These are phyloP conservation scores for Amphichorda felina DNA, from an alignment of 2,329 filamentous ascomycete genomes.

Conservation along the genomic window DNA sequence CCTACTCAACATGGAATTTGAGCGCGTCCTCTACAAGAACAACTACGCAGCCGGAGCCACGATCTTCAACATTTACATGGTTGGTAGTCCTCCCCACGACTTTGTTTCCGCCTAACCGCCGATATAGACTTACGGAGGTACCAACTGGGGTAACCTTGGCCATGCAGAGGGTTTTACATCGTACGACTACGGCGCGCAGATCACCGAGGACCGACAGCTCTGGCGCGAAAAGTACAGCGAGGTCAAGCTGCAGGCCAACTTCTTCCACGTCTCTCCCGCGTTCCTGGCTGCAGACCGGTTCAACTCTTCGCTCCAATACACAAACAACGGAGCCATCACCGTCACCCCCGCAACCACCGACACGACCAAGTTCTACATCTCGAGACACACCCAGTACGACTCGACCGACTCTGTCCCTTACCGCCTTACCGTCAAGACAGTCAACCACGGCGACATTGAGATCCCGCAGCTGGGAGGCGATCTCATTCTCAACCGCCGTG, in stretches of 20 bases:
- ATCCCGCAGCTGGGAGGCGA: conserved; percentile 18
- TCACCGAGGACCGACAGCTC: conserved; percentile 4
- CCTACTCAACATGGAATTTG: conserved; percentile 55
- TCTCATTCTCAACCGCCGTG: conserved; percentile 3
- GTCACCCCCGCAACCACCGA: conserved; percentile 4
- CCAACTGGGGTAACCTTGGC: conserved; percentile 67
- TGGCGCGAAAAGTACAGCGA: conserved; percentile 17
- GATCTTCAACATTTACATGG: conserved; percentile 63
- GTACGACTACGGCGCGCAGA: conserved; percentile 6
- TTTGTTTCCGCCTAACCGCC: not conserved
- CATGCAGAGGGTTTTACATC: conserved; percentile 36
- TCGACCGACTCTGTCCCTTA: conserved; percentile 1
- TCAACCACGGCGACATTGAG: conserved; percentile 17
- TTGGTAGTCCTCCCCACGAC: conserved; percentile 14
- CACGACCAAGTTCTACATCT: conserved; percentile 5
- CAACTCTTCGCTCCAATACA: conserved; percentile 4
- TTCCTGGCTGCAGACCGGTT: conserved; percentile 3
- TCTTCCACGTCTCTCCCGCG: conserved; percentile 4
- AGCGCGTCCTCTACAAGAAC: conserved; percentile 66
- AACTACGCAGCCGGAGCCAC: conserved; percentile 48
- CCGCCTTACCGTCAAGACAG: conserved; percentile 3
- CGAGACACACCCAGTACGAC: conserved; percentile 4
- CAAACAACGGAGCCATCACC: conserved; percentile 2
- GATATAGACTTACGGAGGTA: conserved; percentile 50
- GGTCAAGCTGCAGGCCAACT: conserved; percentile 5